Evolutionary conservation across 768 basidiomycete genomes (phyloP).

Genomic region (Crassisporium funariophilum): DNA sequence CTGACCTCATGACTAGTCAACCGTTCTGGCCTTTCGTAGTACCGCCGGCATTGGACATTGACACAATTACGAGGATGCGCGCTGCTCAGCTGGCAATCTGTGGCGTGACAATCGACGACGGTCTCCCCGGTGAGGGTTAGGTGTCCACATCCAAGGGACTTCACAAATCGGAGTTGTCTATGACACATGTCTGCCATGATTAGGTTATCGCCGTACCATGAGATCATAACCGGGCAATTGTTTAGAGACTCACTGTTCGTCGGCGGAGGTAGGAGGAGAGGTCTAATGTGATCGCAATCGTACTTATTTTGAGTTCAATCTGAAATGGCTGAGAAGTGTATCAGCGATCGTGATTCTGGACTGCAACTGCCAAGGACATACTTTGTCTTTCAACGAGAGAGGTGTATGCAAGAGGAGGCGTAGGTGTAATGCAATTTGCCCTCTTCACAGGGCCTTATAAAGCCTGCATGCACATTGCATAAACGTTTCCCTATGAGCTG

Average conservation of each 20-base stretch:
- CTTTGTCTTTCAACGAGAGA: conserved; percentile 11
- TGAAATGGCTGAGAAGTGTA: conserved; percentile 28
- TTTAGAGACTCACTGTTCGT: conserved; percentile 36
- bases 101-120: conserved; percentile 54
- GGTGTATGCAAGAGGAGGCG: conserved; percentile 4
- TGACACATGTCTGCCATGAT: conserved; percentile 58
- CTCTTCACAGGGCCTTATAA: conserved; percentile 27
- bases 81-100: conserved; percentile 47
- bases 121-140: conserved; percentile 44
- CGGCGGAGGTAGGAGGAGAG: conserved; percentile 58
- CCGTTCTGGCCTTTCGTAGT: conserved; percentile 62
- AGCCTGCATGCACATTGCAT: conserved; percentile 18
- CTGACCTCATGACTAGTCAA: conserved; percentile 46
- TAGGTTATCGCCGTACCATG: conserved; percentile 23
- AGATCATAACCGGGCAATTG: conserved; percentile 13
- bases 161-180: conserved; percentile 55
- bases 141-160: conserved; percentile 57
- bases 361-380: conserved; percentile 14
- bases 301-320: conserved; percentile 38
- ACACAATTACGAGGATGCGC: conserved; percentile 52
- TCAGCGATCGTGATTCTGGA: conserved; percentile 29
- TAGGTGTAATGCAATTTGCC: conserved; percentile 4
- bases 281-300: conserved; percentile 36
- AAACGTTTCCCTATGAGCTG: conserved; percentile 10
- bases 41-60: conserved; percentile 55